phyloP scores from a whole-genome alignment of 257 asterid genomes.

The Solanum chiquidenum region DNA sequence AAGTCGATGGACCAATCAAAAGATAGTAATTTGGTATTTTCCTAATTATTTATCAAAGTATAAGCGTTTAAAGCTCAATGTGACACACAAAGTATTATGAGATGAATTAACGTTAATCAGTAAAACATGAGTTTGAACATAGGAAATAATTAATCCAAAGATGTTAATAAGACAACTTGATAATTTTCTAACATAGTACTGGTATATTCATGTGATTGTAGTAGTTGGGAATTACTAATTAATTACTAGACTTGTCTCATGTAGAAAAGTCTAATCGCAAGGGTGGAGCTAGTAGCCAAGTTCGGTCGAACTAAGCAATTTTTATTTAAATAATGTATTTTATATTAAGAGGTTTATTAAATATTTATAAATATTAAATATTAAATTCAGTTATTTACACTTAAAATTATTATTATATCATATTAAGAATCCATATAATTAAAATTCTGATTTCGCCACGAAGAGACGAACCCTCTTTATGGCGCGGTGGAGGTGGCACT shows the following conservation, averaged over 20 bases:
- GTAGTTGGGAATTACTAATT: not conserved
- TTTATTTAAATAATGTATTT: too few relatives aligned
- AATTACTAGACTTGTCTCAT: not conserved
- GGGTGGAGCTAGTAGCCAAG: too few relatives aligned
- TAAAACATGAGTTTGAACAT: not conserved
- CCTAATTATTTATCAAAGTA: too few relatives aligned
- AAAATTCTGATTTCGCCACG: too few relatives aligned
- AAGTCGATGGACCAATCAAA: not conserved
- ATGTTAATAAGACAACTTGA: not conserved
- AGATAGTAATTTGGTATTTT: too few relatives aligned
- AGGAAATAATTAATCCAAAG: not conserved
- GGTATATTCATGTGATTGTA: not conserved
- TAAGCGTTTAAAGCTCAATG: not conserved
- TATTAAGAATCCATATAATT: too few relatives aligned
- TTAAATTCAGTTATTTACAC: too few relatives aligned
- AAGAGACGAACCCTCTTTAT: not conserved
- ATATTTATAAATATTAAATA: too few relatives aligned
- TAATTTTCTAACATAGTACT: too few relatives aligned
- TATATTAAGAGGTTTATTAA: too few relatives aligned
- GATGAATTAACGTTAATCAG: not conserved
- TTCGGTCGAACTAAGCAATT: too few relatives aligned
- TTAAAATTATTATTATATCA: too few relatives aligned
- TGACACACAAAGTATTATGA: not conserved
- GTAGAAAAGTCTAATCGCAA: not conserved
- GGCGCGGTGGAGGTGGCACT: not conserved